Evolutionary conservation across 192 early-diverging fungal genomes (phyloP).

Genomic region (Diversispora eburnea): DNA sequence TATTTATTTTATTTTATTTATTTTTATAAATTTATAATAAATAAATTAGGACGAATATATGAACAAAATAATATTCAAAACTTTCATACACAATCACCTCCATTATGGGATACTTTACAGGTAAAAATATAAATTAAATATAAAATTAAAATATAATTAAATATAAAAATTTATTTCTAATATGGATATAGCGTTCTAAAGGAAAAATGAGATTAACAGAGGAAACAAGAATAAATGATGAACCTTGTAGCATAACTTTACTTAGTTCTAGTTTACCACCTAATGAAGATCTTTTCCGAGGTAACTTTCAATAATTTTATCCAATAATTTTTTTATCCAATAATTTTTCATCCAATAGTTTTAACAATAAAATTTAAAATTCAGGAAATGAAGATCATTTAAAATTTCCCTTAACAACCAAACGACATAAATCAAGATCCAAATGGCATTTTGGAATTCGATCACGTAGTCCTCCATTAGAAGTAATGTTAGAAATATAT

Average conservation of each 20-base stretch:
- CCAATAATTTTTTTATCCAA: not conserved
- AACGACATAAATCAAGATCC: conserved; percentile 51
- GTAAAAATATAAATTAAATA: conserved; percentile 31
- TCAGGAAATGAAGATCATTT: not conserved
- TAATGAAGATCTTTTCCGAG: conserved; percentile 27
- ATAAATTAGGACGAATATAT: conserved; percentile 33
- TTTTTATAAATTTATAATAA: no score
- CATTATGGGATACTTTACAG: conserved; percentile 62
- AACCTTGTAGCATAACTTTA: conserved; percentile 49
- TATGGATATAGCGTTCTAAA: conserved; percentile 1
- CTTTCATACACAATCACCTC: conserved; percentile 65
- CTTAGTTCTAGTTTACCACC: conserved; percentile 60
- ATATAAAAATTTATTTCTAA: not conserved
- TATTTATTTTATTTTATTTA: not conserved
- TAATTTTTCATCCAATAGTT: not conserved
- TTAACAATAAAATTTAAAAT: not conserved
- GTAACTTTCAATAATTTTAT: conserved; percentile 2
- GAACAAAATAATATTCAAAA: conserved; percentile 58
- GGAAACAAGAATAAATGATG: conserved; percentile 8
- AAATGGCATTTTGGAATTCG: conserved; percentile 99
- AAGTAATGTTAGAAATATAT: conserved; percentile 98
- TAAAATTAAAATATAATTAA: not conserved
- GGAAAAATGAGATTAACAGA: conserved; percentile 4
- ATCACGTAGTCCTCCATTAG: conserved; percentile 81
- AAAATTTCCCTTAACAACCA: conserved; percentile 23